Evolutionary conservation across 2,329 filamentous ascomycete species (phyloP), one percentile per base, ranked within the genome.

Genomic region (Tolypocladium inflatum): DNA sequence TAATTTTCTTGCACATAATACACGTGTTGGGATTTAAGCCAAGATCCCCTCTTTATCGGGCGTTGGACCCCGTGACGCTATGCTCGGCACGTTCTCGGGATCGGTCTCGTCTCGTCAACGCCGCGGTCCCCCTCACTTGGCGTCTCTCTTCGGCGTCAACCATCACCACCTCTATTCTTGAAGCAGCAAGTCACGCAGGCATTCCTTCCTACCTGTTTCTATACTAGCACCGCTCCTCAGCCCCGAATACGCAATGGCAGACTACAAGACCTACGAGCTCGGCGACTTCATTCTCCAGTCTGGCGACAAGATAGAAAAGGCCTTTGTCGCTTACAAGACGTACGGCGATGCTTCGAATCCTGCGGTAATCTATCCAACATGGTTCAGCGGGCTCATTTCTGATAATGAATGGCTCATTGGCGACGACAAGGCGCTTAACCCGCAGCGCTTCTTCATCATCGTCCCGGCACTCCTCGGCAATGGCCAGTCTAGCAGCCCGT

Each of bases 321-420:
- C 89, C 1, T 81, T 82, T 65, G 83, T 93, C 57, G 87, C 88
- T 19, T 93, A 90, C 77, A 91, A 88, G 71, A 90, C 88, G 0
- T 87, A 88, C 63, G 89, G 89, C 23, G 76, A 85, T 58, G 68
- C 81, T 0, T 78, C 74, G 0, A 76, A 74, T 7, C 88, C 88
- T 9, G 84, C 84, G 2, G 82, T 92, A 59, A 80, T 92, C 60
- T 92, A 92, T 66, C 89, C 89, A 2, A 85, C 85, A 2, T 92
- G 89, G 89, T 92, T 86, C 68, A 71, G 68, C 56, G 71, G 70
- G 73, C 75, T 72, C 3, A 89, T 92, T 61, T 74, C 78, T 2
- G 85, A 89, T 65, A 92, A 92, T 60, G 78, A 88, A 67, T 91
- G 89, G 89, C 80, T 92, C 13, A 79, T 90, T 48, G 86, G 87